Evolutionary conservation across 2,329 filamentous ascomycete species (phyloP), one percentile per base, ranked within the genome.

Genomic region (Penicillium expansum): DNA sequence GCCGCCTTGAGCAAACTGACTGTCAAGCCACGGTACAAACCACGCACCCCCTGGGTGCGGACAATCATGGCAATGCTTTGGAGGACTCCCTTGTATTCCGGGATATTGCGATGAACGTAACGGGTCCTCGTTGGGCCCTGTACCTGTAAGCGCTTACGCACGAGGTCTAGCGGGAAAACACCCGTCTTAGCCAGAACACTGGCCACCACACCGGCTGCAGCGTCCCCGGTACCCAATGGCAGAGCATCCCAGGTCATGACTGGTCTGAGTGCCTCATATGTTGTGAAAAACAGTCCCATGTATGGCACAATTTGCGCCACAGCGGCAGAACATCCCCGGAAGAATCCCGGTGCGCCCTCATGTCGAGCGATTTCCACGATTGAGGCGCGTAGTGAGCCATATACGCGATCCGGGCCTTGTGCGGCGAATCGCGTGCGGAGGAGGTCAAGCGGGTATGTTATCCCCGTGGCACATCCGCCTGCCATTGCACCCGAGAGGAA

Each of bases 381-480:
- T 2, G 91, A 91, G 16, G 81, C 77, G 20, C 82, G 66, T 16
- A 99, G 80, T 4, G 87, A 90, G 1, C 77, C 67, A 72, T 99
- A 97, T n/a, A 97, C 83, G 47, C 84, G 86, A 56, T 91, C 81
- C 61, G 76, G 86, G 10, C 93, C 93, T 76, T 97, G 93, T 0
- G 94, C 94, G n/a, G 94, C 94, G 74, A 99, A 99, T 5, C 94
- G 87, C 37, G 94, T 99, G 56, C 94, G 87, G 38, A 99, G 81
- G 13, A 99, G 83, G 75, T 99, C 94, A 52, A 97, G 84, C 22
- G 94, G 94, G 76, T 99, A 99, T 55, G 94, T 97, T 4, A 82
- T 77, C 5, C 86, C 86, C 0, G 94, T 97, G 29, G 92, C 91
- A 24, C 87, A 79, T 3, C 89, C 92, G 42, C 94, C 94, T 2